Evolutionary conservation across 768 basidiomycete species (phyloP).

Genomic region (Arthromyces matolae): DNA sequence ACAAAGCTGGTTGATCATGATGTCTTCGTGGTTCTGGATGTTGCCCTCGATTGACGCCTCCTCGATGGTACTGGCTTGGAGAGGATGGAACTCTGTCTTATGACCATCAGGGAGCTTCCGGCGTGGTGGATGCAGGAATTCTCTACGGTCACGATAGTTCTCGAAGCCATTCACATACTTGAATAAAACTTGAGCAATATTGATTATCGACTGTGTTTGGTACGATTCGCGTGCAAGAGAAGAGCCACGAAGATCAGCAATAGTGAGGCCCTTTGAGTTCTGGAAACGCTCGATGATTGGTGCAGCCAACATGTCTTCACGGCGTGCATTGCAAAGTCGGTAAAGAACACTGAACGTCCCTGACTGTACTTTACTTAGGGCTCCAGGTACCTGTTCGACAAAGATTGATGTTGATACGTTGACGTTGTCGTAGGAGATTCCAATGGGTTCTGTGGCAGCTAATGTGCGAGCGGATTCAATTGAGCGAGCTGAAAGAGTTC

Average conservation of each 20-base stretch:
- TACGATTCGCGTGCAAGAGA: not conserved
- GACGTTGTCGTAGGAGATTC: slow-evolving; percentile 7
- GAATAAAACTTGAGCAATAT: not conserved
- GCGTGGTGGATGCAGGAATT: slow-evolving; percentile 16
- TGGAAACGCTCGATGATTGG: not conserved
- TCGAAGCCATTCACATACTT: not conserved
- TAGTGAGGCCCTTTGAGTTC: not conserved
- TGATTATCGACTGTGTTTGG: not conserved
- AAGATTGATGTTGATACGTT: slow-evolving; percentile 21
- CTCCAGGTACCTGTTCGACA: slow-evolving; percentile 25
- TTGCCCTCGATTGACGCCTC: slow-evolving; percentile 28
- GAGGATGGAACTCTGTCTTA: slow-evolving; percentile 22
- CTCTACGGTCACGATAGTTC: not conserved
- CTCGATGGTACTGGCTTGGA: slow-evolving; percentile 25
- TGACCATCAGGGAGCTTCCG: slow-evolving; percentile 18
- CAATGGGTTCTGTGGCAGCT: slow-evolving; percentile 8
- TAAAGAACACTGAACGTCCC: slow-evolving; percentile 24
- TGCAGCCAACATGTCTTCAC: not conserved
- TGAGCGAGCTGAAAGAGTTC: slow-evolving; percentile 4
- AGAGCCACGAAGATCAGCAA: slow-evolving; percentile 2
- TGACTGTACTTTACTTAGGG: slow-evolving; percentile 31
- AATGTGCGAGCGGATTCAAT: not conserved
- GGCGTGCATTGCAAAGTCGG: not conserved
- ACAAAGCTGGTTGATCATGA: slow-evolving; percentile 7
- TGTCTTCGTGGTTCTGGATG: slow-evolving; percentile 24